Percentiles rank a stretch among this genome's conserved stretches.
Evolutionary conservation across 805 yeast genomes (phyloP).

Genomic region (Candida oleophila): DNA sequence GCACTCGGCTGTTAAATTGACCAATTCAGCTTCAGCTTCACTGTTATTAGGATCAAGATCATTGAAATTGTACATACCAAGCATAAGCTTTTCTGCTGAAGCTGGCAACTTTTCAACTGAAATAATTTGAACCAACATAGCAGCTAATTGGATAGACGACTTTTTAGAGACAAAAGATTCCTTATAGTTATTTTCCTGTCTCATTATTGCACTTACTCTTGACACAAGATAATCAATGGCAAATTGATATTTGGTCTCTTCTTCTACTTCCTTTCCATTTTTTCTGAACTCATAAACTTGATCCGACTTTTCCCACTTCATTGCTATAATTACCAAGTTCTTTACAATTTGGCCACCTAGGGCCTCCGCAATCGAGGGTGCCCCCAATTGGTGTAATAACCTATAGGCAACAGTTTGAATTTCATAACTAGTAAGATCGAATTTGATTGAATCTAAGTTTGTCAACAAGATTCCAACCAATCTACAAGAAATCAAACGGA

Average conservation of each 20-base stretch:
- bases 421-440: conserved; percentile 40
- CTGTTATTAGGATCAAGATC: conserved; percentile 42
- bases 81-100: conserved; percentile 49
- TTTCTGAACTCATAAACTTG: conserved; percentile 30
- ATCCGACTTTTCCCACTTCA: conserved; percentile 55
- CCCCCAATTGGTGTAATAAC: conserved; percentile 74
- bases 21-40: conserved; percentile 52
- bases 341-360: conserved; percentile 66
- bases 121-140: conserved; percentile 58
- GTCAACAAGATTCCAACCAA: conserved; percentile 54
- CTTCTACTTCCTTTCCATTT: conserved; percentile 21
- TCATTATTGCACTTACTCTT: conserved; percentile 61
- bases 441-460: conserved; percentile 32
- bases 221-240: conserved; percentile 62
- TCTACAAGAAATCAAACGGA: conserved; percentile 65
- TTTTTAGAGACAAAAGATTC: conserved; percentile 61
- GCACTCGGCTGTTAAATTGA: conserved; percentile 60
- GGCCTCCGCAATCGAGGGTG: conserved; percentile 66
- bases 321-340: conserved; percentile 59
- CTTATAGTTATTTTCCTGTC: conserved; percentile 58
- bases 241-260: conserved; percentile 19
- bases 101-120: conserved; percentile 37
- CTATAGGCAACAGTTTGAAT: conserved; percentile 70
- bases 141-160: conserved; percentile 67
- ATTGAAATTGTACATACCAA: conserved; percentile 51